These are phyloP conservation scores for Heritiera littoralis DNA, from an alignment of 345 rosid genomes.

Conservation along the genomic window DNA sequence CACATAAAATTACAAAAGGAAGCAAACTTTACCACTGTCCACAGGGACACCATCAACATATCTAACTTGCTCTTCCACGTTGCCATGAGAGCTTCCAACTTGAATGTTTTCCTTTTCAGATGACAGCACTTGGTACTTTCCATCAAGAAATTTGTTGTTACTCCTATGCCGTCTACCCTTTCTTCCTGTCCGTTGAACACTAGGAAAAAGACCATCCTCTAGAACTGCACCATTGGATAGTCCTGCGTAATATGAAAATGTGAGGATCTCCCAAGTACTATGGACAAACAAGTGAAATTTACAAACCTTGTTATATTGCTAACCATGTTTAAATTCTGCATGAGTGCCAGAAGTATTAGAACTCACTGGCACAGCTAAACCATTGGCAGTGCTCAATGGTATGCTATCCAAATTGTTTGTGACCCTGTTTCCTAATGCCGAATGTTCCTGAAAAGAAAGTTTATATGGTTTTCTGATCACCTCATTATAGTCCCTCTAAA, in stretches of 20 bases:
- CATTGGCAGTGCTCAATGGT: constrained; percentile 30
- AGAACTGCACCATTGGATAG: constrained; percentile 33
- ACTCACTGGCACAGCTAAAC: constrained; percentile 29
- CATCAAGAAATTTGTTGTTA: constrained; percentile 56
- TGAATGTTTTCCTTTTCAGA: constrained; percentile 55
- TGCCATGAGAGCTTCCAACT: constrained; percentile 32
- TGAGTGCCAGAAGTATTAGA: constrained; percentile 31
- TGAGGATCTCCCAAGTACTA: constrained; percentile 11
- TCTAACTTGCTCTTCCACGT: constrained; percentile 26
- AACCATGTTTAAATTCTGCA: constrained; percentile 52
- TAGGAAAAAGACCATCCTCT: constrained; percentile 41
- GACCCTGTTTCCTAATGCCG: constrained; percentile 35
- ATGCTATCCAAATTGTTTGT: constrained; percentile 37
- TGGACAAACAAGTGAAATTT: constrained; percentile 13
- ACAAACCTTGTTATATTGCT: constrained; percentile 20
- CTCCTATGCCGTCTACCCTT: constrained; percentile 75
- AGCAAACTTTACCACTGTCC: constrained; percentile 40
- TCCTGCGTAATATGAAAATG: constrained; percentile 39
- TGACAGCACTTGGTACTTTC: constrained; percentile 39
- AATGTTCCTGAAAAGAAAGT: constrained; percentile 46
- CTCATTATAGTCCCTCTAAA: neutral
- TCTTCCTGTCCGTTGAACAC: constrained; percentile 63
- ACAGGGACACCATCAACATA: constrained; percentile 29
- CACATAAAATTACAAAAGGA: neutral
- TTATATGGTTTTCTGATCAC: neutral